These are phyloP conservation scores for Candida bentonensis DNA, from an alignment of 805 yeast genomes.

Conservation along the genomic window DNA sequence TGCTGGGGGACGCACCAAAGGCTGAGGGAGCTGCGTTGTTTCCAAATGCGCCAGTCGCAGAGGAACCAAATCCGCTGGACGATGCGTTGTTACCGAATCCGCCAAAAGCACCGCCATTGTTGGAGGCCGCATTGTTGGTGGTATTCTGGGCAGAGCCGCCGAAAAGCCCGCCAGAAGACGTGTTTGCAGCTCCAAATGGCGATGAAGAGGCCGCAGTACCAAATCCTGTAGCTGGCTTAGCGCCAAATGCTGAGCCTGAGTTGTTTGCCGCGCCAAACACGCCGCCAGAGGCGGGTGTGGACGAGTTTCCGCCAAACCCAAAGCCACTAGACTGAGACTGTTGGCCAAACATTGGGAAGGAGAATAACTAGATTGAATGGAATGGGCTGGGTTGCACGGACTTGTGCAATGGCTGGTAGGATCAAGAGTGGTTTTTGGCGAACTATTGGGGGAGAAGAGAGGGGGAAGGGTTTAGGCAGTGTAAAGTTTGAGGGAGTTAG, in stretches of 20 bases:
- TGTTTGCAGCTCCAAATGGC: slow-evolving; percentile 6
- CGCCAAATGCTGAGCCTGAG: slow-evolving; percentile 4
- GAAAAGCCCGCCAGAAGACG: slow-evolving; percentile 7
- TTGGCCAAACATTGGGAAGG: slow-evolving; percentile 6
- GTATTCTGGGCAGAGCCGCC: not conserved
- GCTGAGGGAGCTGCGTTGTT: slow-evolving; percentile 6
- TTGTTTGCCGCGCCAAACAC: slow-evolving; percentile 11
- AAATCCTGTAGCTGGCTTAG: not conserved
- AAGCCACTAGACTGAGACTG: slow-evolving; percentile 3
- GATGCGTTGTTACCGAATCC: slow-evolving; percentile 3
- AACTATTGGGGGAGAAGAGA: too few relatives aligned
- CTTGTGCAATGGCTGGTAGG: too few relatives aligned
- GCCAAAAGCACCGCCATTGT: slow-evolving; percentile 2
- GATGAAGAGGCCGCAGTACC: not conserved
- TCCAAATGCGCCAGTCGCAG: too few relatives aligned
- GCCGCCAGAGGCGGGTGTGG: slow-evolving; percentile 5
- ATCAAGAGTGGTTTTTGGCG: too few relatives aligned
- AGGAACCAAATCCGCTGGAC: slow-evolving; percentile 16
- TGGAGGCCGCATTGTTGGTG: not conserved
- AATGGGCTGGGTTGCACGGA: too few relatives aligned
- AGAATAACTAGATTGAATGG: not conserved
- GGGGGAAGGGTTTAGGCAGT: too few relatives aligned
- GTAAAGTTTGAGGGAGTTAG: too few relatives aligned
- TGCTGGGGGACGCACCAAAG: slow-evolving; percentile 11
- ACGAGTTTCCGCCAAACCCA: slow-evolving; percentile 6